phyloP scores from a whole-genome alignment of 2,329 filamentous ascomycete species.

The Zymoseptoria crescenta region DNA sequence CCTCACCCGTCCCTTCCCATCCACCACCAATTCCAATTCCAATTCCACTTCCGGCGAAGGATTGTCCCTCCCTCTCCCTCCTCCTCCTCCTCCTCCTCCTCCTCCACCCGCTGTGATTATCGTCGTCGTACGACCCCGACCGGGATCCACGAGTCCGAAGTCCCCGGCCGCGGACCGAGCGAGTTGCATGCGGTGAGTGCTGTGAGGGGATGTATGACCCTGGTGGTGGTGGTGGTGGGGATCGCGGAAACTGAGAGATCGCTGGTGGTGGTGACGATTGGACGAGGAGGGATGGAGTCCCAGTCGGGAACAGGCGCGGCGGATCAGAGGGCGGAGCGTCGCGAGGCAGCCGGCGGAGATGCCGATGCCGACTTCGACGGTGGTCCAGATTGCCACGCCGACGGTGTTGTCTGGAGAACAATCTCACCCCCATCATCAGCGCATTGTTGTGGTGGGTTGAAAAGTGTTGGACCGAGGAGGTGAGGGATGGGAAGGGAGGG shows the following conservation, averaged over 20 bases:
- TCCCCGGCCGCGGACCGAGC: conserved; percentile 1
- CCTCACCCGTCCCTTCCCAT: not conserved
- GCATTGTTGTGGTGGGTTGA: not conserved
- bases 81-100: not conserved
- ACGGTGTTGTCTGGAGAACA: conserved; percentile 33
- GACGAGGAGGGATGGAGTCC: conserved; percentile 6
- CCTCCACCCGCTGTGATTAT: conserved; percentile 3
- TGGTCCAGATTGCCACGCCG: conserved; percentile 32
- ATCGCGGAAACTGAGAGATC: too few relatives aligned
- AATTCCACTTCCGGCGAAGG: too few relatives aligned
- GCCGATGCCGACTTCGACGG: conserved; percentile 29
- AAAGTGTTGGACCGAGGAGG: too few relatives aligned
- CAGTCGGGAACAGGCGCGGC: conserved; percentile 13
- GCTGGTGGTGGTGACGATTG: not conserved
- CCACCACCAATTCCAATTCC: not conserved
- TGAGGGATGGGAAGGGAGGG: too few relatives aligned
- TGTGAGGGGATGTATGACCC: too few relatives aligned
- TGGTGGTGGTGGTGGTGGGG: too few relatives aligned
- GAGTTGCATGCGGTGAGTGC: conserved; percentile 5
- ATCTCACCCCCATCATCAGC: conserved; percentile 1
- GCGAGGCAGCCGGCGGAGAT: conserved; percentile 40
- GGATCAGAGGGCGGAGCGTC: conserved; percentile 43
- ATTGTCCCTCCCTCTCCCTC: too few relatives aligned
- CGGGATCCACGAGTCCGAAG: conserved; percentile 10
- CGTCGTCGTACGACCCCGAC: conserved; percentile 11